phyloP scores from a whole-genome alignment of 108 stramenopile genomes.

The Skeletonema potamos region DNA sequence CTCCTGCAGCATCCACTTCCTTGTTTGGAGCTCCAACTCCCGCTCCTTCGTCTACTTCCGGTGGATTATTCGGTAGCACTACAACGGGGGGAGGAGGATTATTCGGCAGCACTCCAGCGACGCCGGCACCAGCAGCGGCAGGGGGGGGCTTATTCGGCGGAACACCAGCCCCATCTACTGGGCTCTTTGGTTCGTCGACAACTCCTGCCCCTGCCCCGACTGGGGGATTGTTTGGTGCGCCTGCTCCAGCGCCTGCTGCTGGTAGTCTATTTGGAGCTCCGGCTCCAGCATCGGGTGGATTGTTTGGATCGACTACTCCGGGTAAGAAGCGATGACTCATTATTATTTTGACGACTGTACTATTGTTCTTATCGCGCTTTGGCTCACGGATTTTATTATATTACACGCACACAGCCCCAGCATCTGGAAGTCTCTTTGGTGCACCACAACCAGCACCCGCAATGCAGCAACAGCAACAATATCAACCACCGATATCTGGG shows the following conservation, averaged over 20 bases:
- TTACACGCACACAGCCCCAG: slow-evolving; percentile 5
- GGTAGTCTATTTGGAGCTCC: slow-evolving; percentile 12
- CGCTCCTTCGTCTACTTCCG: slow-evolving; percentile 18
- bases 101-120: slow-evolving; percentile 4
- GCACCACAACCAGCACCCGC: slow-evolving; percentile 17
- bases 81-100: slow-evolving; percentile 17
- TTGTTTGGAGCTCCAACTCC: slow-evolving; percentile 18
- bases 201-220: slow-evolving; percentile 16
- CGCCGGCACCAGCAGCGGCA: slow-evolving; percentile 8
- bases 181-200: slow-evolving; percentile 15
- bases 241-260: slow-evolving; percentile 4
- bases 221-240: slow-evolving; percentile 59
- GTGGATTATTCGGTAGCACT: slow-evolving; percentile 66
- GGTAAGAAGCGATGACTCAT: slow-evolving; percentile 28
- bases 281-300: slow-evolving; percentile 21
- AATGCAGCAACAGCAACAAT: slow-evolving; percentile 34
- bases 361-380: neutral
- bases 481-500: slow-evolving; percentile 53
- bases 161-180: neutral
- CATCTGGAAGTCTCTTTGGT: slow-evolving; percentile 25
- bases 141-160: slow-evolving; percentile 10
- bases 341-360: too few relatives aligned
- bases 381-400: neutral
- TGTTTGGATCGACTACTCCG: slow-evolving; percentile 36
- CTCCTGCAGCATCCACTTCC: slow-evolving; percentile 7